phyloP scores from a whole-genome alignment of 176 grass and related monocot genomes.

The Panicum miliaceum region DNA sequence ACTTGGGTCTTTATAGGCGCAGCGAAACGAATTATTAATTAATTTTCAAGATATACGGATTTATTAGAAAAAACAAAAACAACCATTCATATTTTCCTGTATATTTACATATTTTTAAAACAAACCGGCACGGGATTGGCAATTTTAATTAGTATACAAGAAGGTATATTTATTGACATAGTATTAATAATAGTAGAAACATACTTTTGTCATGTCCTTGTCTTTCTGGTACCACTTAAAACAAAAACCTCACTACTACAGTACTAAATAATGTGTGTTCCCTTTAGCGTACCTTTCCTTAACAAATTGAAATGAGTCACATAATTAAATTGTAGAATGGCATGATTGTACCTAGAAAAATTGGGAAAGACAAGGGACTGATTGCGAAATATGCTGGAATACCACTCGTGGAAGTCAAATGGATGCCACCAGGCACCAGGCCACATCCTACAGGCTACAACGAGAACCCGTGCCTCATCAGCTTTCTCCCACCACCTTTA shows the following conservation, averaged over 20 bases:
- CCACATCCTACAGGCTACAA: not conserved
- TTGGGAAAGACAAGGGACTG: not conserved
- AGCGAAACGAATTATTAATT: not conserved
- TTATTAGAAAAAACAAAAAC: too few relatives aligned
- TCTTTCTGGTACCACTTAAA: not conserved
- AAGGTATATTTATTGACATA: not conserved
- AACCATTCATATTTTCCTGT: too few relatives aligned
- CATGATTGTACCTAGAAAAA: not conserved
- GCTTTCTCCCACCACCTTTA: not conserved
- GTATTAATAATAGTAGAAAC: too few relatives aligned
- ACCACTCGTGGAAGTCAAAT: slow-evolving; percentile 30
- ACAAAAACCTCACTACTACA: not conserved
- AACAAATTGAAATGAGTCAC: not conserved
- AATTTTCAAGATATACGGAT: not conserved
- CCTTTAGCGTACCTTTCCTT: not conserved
- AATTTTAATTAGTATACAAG: not conserved
- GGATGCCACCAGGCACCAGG: not conserved
- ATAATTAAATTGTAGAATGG: not conserved
- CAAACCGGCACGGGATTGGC: not conserved
- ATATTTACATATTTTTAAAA: not conserved
- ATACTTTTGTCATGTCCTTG: too few relatives aligned
- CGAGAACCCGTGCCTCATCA: not conserved
- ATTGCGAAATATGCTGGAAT: not conserved
- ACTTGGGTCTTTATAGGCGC: not conserved
- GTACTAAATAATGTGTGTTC: not conserved